Base-by-base conservation (phyloP, 1,284 basidiomycete genomes). In the Porphyrellus sp. region DNA sequence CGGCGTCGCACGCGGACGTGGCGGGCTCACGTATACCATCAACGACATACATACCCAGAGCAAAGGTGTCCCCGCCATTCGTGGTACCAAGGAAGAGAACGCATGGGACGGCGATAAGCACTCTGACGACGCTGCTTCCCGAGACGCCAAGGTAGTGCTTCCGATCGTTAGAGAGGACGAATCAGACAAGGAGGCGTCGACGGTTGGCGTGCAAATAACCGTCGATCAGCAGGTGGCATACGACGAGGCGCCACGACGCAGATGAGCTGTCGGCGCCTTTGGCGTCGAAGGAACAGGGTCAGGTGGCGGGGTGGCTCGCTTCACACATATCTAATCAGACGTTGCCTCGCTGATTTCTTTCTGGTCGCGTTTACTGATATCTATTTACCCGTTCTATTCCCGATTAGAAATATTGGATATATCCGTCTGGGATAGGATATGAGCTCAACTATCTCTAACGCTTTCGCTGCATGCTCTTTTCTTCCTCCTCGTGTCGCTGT, bases 11-110 rank as follows among this genome's bases (percentile, higher is more conserved):
- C 74, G 44, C 65, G 71, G 62, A 49, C 71, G 72, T n/a, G 70
- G 67, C 16, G 71, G 69, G 15, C 74, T 79, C 61, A 83, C 82
- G 2, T 86, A 80, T 58, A 85, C 81, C n/a, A 79, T 89, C 53
- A 80, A 80, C 52, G 78, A 82, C 44, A 82, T 86, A 62, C 74
- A 77, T 49, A 25, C 46, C 3, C 70, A 69, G 34, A 47, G 72
- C 61, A 86, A 85, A 72, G 71, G 74, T 15, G 74, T 77, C 49
- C 68, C 62, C 4, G 59, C 56, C 35, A 60, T 57, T 8, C 68
- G 59, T 44, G 53, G 45, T n/a, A 46, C 55, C 45, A 69, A 70
- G 50, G 62, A 69, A 45, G 64, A 66, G 21, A 63, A 62, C 1
- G 38, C 54, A 6, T 73, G 69, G 70, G 73, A 76, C 53, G 68